Conservation (phyloP, 169 alveolate genomes). For the Babesia gibsoni region DNA sequence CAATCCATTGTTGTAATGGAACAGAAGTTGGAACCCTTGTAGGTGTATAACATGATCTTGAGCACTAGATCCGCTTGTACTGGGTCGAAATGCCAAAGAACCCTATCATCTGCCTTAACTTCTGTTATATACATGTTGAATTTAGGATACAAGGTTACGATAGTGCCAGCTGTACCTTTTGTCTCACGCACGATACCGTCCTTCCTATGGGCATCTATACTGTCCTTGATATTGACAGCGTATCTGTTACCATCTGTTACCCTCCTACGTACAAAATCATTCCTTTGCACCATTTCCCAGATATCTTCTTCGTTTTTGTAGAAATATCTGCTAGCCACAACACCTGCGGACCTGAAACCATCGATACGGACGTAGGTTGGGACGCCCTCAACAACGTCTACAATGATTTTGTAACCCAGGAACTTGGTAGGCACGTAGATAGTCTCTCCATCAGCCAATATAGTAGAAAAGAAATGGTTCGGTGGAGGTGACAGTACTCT, state of each 20-base stretch:
- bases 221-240: slow-evolving; percentile 12
- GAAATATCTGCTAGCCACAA: slow-evolving; percentile 1
- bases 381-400: background rate
- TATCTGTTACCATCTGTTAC: background rate
- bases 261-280: background rate
- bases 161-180: background rate
- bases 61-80: background rate
- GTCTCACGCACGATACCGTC: background rate
- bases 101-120: slow-evolving; percentile 8
- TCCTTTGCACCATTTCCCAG: slow-evolving; percentile 3
- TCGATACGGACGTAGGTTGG: slow-evolving; percentile 5
- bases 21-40: slow-evolving; percentile 8
- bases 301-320: background rate
- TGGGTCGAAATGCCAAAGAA: slow-evolving; percentile 1
- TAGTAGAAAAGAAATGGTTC: background rate
- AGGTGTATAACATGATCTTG: slow-evolving; percentile 19
- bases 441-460: background rate
- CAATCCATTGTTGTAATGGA: background rate
- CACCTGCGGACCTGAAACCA: slow-evolving; percentile 12
- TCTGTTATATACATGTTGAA: slow-evolving; percentile 9
- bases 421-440: background rate
- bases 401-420: slow-evolving; percentile 21
- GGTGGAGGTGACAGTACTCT: slow-evolving; percentile 5
- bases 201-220: background rate
- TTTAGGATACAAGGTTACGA: slow-evolving; percentile 9